Base-by-base conservation (phyloP, 2,329 filamentous ascomycete species). In the Metarhizium robertsii region DNA sequence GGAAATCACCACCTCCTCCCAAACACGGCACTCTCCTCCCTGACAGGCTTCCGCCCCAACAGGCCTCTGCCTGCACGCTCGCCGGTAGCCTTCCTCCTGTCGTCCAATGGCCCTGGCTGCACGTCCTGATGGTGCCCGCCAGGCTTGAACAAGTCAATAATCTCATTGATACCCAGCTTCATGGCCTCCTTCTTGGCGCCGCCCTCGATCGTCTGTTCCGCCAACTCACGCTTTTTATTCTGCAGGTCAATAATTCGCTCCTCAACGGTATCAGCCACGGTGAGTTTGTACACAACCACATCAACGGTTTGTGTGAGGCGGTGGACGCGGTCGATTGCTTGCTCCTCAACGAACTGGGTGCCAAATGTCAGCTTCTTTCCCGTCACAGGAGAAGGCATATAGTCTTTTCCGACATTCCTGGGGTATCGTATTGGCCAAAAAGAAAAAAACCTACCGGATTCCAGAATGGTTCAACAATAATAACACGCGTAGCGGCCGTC, bases 381-480 rank as follows among this genome's bases (percentile, higher is more conserved):
- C 1, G 3, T 11, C 5, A 6, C 1, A 11, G 1, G 2, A 1
- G 7, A 34, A 34, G 32, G 6, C 32, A 34, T 11, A 2, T 3
- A 5, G 32, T 11, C 32, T 34, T 2, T 34, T 5, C 11, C 32
- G 6, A 4, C 25, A 25, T 25, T 4, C 4, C 25, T 25, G 25
- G 25, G 25, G 25, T 25, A 1, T 25, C 25, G 25, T 25, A 25
- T 25, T 25, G 25, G 25, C 25, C 25, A 25, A 25, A 25, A 25
- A 25, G 1, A 25, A 25, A 25, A 25, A 18, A 38, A 75, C 82
- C 68, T 77, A 87, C 85, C 2, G 91, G 94, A 70, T 99, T 99
- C 94, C 94, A 99, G 72, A 99, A 99, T 0, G 94, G 94, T 71
- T 99, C 94, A 47, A 99, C 78, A 62, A 99, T 95, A 53, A 99